Evolutionary conservation across 2,329 filamentous ascomycete genomes (phyloP).

Genomic region (Neopestalotiopsis sp.): DNA sequence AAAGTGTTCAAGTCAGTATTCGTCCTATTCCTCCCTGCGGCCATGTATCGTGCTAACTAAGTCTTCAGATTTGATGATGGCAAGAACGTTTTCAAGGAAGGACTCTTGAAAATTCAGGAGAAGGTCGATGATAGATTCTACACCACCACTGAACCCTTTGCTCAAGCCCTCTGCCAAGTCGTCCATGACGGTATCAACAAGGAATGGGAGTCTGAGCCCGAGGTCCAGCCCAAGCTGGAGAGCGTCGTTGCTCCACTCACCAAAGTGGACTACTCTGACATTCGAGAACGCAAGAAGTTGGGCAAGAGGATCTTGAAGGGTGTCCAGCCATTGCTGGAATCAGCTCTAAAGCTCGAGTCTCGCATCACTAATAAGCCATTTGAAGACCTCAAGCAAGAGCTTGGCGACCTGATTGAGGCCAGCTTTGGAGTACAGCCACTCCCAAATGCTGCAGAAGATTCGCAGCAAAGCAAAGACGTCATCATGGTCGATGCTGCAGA

Average conservation of each 20-base stretch:
- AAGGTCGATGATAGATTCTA: conserved; percentile 63
- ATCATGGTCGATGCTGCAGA: conserved; percentile 59
- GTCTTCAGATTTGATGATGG: conserved; percentile 58
- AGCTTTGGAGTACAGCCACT: conserved; percentile 62
- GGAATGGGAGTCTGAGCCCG: conserved; percentile 34
- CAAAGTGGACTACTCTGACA: conserved; percentile 65
- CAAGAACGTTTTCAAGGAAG: conserved; percentile 62
- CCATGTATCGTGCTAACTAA: conserved; percentile 40
- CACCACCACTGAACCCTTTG: conserved; percentile 61
- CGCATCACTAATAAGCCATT: conserved; percentile 74
- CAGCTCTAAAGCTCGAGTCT: conserved; percentile 79
- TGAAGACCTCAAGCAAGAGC: conserved; percentile 72
- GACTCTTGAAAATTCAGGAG: conserved; percentile 53
- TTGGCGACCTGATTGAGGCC: conserved; percentile 75
- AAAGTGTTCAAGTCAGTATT: conserved; percentile 78
- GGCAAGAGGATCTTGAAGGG: conserved; percentile 88
- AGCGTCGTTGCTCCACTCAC: conserved; percentile 51
- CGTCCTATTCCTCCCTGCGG: conserved; percentile 23
- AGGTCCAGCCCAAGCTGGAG: conserved; percentile 36
- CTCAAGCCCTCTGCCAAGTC: conserved; percentile 59
- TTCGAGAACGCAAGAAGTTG: conserved; percentile 82
- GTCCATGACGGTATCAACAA: conserved; percentile 59
- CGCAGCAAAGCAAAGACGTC: conserved; percentile 48
- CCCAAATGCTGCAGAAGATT: conserved; percentile 40
- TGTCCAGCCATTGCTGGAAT: conserved; percentile 78